phyloP scores from a whole-genome alignment of 2,329 filamentous ascomycete genomes.

The Gliomastix tumulicola region DNA sequence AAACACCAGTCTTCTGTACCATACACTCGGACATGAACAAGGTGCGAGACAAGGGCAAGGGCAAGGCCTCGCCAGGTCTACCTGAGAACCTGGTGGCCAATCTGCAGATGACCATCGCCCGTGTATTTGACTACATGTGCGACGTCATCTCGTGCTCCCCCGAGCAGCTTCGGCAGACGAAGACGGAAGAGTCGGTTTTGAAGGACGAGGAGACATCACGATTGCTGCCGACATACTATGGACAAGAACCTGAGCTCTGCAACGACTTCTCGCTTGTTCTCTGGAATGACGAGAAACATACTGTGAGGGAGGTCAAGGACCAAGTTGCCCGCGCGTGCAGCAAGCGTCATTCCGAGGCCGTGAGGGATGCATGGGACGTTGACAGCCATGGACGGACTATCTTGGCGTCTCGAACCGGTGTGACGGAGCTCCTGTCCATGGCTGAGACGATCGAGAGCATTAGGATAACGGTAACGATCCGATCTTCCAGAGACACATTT shows the following conservation, averaged over 20 bases:
- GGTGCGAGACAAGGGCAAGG: constrained; percentile 53
- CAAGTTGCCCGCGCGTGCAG: constrained; percentile 87
- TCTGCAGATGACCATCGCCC: constrained; percentile 79
- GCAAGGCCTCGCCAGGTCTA: constrained; percentile 49
- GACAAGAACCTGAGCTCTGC: constrained; percentile 38
- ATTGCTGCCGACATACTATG: constrained; percentile 64
- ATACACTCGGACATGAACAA: constrained; percentile 69
- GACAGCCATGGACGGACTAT: constrained; percentile 84
- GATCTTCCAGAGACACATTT: constrained; percentile 90
- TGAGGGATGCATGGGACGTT: constrained; percentile 75
- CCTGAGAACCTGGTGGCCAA: constrained; percentile 70
- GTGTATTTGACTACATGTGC: constrained; percentile 88
- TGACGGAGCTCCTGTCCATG: constrained; percentile 67
- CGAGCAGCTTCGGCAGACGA: constrained; percentile 82
- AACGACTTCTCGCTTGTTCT: constrained; percentile 75
- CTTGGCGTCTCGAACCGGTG: constrained; percentile 66
- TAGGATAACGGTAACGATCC: constrained; percentile 90
- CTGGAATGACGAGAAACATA: constrained; percentile 99
- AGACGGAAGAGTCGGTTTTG: constrained; percentile 73
- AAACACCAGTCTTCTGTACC: constrained; percentile 78
- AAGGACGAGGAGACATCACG: constrained; percentile 77
- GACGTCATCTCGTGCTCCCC: constrained; percentile 97
- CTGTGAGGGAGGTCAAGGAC: constrained; percentile 80
- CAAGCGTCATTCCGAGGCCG: constrained; percentile 61
- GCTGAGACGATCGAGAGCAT: constrained; percentile 89